Evolutionary conservation across 805 yeast species (phyloP).

Genomic region (Starmerella ratchasimensis): DNA sequence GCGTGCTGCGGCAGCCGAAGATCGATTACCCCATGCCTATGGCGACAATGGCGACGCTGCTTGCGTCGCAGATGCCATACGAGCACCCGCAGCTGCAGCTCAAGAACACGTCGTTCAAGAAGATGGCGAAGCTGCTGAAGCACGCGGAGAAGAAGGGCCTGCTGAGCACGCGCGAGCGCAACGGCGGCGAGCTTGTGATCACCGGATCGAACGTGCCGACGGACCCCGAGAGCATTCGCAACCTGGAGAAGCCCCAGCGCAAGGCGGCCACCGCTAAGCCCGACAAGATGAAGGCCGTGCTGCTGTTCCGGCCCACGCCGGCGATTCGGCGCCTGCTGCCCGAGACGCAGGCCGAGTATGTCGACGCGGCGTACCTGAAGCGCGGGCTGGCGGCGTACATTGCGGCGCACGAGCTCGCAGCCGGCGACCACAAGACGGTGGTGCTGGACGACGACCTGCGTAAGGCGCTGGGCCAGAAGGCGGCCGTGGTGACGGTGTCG

Average conservation of each 20-base stretch:
- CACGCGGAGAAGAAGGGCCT: slow-evolving; percentile 69
- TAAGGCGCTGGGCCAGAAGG: slow-evolving; percentile 31
- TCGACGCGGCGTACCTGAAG: slow-evolving; percentile 36
- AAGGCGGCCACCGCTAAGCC: slow-evolving; percentile 4
- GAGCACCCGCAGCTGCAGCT: slow-evolving; percentile 30
- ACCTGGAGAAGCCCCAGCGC: slow-evolving; percentile 7
- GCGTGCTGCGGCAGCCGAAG: slow-evolving; percentile 40
- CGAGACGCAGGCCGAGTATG: slow-evolving; percentile 7
- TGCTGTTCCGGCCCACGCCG: slow-evolving; percentile 23
- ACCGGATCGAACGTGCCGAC: slow-evolving; percentile 31
- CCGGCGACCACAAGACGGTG: slow-evolving; percentile 35
- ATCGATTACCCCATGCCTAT: slow-evolving; percentile 47
- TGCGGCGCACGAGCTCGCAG: slow-evolving; percentile 36
- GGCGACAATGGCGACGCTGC: slow-evolving; percentile 50
- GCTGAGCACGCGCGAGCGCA: slow-evolving; percentile 66
- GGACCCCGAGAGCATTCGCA: slow-evolving; percentile 1
- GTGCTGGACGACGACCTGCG: slow-evolving; percentile 41
- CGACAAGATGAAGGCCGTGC: slow-evolving; percentile 17
- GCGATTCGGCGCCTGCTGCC: slow-evolving; percentile 19
- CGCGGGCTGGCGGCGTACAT: slow-evolving; percentile 44
- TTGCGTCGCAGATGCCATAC: slow-evolving; percentile 58
- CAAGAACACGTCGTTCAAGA: slow-evolving; percentile 81
- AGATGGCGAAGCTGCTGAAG: slow-evolving; percentile 70
- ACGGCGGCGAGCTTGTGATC: slow-evolving; percentile 60
- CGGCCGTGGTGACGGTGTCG: slow-evolving; percentile 22